Evolutionary conservation across 768 basidiomycete genomes (phyloP).

Genomic region (Naganishia kalamii): DNA sequence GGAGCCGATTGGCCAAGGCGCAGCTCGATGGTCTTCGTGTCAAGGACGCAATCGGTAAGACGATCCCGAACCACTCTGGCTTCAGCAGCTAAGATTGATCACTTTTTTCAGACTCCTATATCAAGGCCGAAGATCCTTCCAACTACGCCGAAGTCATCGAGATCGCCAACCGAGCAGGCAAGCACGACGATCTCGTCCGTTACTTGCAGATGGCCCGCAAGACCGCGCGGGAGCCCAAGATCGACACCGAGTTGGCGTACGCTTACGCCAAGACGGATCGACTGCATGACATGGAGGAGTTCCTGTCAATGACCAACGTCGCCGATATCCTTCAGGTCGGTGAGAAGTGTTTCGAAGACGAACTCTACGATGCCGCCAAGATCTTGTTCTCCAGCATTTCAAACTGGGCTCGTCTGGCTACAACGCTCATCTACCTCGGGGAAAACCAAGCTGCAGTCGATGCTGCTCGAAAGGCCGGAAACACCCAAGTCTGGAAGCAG

Average conservation of each 20-base stretch:
- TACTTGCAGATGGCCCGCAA: conserved; percentile 99
- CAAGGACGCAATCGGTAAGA: conserved; percentile 89
- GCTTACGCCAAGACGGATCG: conserved; percentile 88
- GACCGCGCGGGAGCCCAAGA: conserved; percentile 88
- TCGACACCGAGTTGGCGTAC: conserved; percentile 96
- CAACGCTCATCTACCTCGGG: conserved; percentile 93
- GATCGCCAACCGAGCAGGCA: conserved; percentile 86
- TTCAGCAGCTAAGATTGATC: background rate
- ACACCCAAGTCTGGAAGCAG: conserved; percentile 99
- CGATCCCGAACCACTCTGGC: background rate
- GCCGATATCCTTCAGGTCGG: conserved; percentile 94
- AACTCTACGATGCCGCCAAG: conserved; percentile 94
- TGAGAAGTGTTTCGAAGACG: conserved; percentile 98
- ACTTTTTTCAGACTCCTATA: conserved; percentile 70
- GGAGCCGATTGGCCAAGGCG: conserved; percentile 96
- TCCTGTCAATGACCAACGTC: conserved; percentile 95
- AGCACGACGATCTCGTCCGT: conserved; percentile 84
- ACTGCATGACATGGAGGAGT: conserved; percentile 99
- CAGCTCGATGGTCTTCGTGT: conserved; percentile 96
- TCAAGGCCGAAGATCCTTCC: conserved; percentile 89
- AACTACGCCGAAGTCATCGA: conserved; percentile 95
- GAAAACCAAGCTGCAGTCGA: conserved; percentile 98
- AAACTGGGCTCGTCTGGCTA: conserved; percentile 96
- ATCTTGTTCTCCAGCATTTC: conserved; percentile 92
- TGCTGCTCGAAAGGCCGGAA: conserved; percentile 97